phyloP scores from a whole-genome alignment of 306 rosid species.

The Macrotyloma uniflorum region DNA sequence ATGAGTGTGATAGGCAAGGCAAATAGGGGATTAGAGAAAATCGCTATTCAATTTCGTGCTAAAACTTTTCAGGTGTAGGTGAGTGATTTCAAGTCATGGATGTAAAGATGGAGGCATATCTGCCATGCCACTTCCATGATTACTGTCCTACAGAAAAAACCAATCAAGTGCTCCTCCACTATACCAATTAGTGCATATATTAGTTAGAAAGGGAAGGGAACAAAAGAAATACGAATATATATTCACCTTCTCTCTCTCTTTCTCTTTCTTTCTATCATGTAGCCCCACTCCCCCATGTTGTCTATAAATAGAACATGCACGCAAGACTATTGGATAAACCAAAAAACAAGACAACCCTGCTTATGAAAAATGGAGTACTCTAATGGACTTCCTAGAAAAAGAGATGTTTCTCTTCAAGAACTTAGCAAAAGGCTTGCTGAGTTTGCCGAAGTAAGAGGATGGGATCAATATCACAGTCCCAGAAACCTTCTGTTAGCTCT shows the following conservation, averaged over 20 bases:
- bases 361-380: conserved; percentile 49
- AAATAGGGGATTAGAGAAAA: neutral
- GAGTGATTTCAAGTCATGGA: conserved; percentile 62
- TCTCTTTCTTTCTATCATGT: neutral
- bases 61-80: conserved; percentile 27
- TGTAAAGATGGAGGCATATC: conserved; percentile 44
- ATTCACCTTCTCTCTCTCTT: neutral
- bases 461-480: conserved; percentile 84
- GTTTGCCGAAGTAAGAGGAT: conserved; percentile 74
- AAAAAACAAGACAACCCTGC: conserved; percentile 1
- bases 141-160: conserved; percentile 41
- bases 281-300: neutral
- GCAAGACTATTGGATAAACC: neutral
- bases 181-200: conserved; percentile 41
- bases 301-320: conserved; percentile 59
- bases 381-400: conserved; percentile 36
- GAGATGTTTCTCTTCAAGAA: conserved; percentile 73
- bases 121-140: conserved; percentile 51
- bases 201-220: conserved; percentile 29
- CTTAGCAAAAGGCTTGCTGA: conserved; percentile 71
- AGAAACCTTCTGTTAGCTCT: conserved; percentile 87
- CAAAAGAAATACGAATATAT: neutral
- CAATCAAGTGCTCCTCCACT: conserved; percentile 69
- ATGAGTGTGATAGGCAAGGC: neutral
- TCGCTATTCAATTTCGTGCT: neutral